phyloP scores from a whole-genome alignment of 192 early-diverging fungal genomes.

The Paraglomus brasilianum region DNA sequence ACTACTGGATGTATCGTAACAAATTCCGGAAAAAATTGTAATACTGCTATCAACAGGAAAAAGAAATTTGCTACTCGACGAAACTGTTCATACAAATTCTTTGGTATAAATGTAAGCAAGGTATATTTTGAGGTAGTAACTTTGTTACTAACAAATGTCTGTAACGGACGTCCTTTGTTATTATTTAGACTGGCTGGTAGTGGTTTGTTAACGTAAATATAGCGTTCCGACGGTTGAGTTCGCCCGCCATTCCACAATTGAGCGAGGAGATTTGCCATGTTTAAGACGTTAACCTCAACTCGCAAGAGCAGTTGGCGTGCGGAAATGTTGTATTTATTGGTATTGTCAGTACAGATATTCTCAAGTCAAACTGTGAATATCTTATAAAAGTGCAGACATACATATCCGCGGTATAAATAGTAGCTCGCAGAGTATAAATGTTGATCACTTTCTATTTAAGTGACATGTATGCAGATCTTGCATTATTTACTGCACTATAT shows the following conservation, averaged over 20 bases:
- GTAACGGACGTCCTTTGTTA: conserved; percentile 53
- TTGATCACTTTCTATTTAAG: too few relatives aligned
- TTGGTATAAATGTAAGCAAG: conserved; percentile 83
- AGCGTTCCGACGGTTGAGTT: conserved; percentile 32
- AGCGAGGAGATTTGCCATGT: too few relatives aligned
- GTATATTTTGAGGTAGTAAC: conserved; percentile 90
- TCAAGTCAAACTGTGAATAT: too few relatives aligned
- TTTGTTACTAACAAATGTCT: conserved; percentile 69
- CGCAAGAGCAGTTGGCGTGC: too few relatives aligned
- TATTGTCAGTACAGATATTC: too few relatives aligned
- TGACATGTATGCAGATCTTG: too few relatives aligned
- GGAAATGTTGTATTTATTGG: too few relatives aligned
- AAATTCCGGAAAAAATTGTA: conserved; percentile 67
- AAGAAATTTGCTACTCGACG: conserved; percentile 89
- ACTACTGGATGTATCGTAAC: conserved; percentile 68
- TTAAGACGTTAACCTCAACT: too few relatives aligned
- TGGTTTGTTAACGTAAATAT: conserved; percentile 67
- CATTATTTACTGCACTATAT: too few relatives aligned
- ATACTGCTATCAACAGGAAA: conserved; percentile 80
- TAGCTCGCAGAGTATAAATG: too few relatives aligned
- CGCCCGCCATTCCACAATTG: neutral
- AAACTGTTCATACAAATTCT: conserved; percentile 95
- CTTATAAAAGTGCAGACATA: too few relatives aligned
- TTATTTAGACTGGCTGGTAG: conserved; percentile 56
- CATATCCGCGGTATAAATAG: too few relatives aligned